A percentile compares a stretch with the other conserved stretches of the same genome.
Conservation (phyloP, 148 eudicot genomes). For the Fallopia convolvulus region DNA sequence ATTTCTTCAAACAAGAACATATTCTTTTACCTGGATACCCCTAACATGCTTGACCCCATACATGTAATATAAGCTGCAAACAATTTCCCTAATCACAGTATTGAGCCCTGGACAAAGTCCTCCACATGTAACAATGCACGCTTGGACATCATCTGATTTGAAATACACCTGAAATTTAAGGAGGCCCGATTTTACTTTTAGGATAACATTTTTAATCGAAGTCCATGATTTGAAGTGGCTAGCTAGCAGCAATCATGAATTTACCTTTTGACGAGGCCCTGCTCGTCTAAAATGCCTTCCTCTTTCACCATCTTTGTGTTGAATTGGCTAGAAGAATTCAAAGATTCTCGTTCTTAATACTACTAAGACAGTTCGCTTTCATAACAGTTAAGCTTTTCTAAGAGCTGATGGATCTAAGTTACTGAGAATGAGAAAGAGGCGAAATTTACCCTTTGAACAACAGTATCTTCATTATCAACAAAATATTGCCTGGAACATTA, state of each 20-base stretch:
- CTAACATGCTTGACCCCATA: conserved; percentile 65
- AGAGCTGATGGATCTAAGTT: background rate
- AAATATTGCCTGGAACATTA: conserved; percentile 62
- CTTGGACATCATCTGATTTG: conserved; percentile 63
- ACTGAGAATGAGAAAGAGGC: background rate
- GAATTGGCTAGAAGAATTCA: conserved; percentile 48
- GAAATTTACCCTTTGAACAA: conserved; percentile 60
- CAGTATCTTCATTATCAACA: conserved; percentile 71
- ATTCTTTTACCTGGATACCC: conserved; percentile 55
- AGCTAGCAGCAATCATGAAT: background rate
- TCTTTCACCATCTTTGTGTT: conserved; percentile 58
- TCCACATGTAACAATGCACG: conserved; percentile 85
- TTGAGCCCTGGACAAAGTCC: conserved; percentile 89
- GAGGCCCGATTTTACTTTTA: conserved; percentile 8
- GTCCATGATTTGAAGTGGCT: background rate
- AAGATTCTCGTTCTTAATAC: background rate
- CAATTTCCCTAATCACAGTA: conserved; percentile 84
- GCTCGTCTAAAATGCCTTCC: conserved; percentile 85
- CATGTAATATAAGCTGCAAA: conserved; percentile 65
- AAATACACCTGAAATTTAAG: conserved; percentile 50
- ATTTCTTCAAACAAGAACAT: conserved; percentile 12
- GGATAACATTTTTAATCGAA: background rate
- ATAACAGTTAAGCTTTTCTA: background rate
- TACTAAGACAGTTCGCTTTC: background rate
- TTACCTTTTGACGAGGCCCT: conserved; percentile 81